Evolutionary conservation across 129 eudicot species (phyloP), one percentile per base, ranked within the genome.

Genomic region (Tanacetum coccineum): DNA sequence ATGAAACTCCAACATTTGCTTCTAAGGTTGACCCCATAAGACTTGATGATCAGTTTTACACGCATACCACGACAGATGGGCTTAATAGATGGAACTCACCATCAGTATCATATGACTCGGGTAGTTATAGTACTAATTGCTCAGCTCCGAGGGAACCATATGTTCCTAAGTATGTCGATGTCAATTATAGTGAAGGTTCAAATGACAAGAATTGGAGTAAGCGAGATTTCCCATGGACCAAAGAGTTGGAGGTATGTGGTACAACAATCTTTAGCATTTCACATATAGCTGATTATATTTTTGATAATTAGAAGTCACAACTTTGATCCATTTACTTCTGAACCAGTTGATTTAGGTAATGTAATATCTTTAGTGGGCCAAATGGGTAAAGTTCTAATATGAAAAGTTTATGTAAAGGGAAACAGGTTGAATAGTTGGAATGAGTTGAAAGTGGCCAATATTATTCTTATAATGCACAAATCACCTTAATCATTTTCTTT

Each of bases 141-240:
- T 76, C 88, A 65, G 80, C 80, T 51, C 95, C 90, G 80, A 89
- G 99, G 69, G 92, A 82, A 84, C 79, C 78, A 18, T 89, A 79
- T 59, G 66, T 76, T 30, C 97, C 95, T 36, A 94, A 90, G 82
- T 67, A 75, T 70, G 63, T 74, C 59, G 95, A 94, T 12, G 87
- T 94, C 20, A 94, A 84, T 67, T 94, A 89, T 54, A 87, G 69
- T 45, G 97, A 89, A 55, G 99, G 97, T 79, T 89, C 99, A 73
- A 64, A 64, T 72, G 95, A 94, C 81, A 81, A 81, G 74, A 77
- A 72, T 53, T 94, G 99, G 99, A 89, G 99, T 67, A 79, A 90
- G 68, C 78, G 66, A 46, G 85, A 84, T 64, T 94, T 87, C 56
- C 76, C 87, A 18, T 94, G 99, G 99, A 87, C 97, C 45, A 89